Base-by-base conservation (phyloP, 441 rosid genomes). In the Flueggea neowawraea region DNA sequence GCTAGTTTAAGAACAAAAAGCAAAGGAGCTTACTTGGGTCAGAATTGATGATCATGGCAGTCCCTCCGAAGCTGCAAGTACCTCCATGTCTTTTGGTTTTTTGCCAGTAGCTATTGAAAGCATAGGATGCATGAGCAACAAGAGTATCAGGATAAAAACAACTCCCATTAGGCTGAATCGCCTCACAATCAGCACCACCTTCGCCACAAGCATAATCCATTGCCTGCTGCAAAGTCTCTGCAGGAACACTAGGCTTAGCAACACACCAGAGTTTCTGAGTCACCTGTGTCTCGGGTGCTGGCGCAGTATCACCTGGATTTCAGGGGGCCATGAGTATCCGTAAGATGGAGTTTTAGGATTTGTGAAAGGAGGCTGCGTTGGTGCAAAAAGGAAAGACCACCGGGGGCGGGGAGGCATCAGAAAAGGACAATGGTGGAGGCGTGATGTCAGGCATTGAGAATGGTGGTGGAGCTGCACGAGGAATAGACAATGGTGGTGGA, bases 41-140 rank as follows among this genome's bases (percentile, higher is more conserved):
- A 57, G 63, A 33, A 74, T 83, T 62, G 62, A 92, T 76, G 67
- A 76, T 74, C 28, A 86, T 93, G 43, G 98, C 84, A 68, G 93
- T 81, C 57, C 97, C 97, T 60, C 90, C 95, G 63, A 92, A 92
- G 73, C 73, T 73, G 70, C 98, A 92, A 63, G 81, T 75, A 0
- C 98, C 95, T 33, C 80, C 83, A 39, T 57, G 78, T 6, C 88
- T 84, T 16, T 79, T 85, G 11, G 73, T 70, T n/a, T 73, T 86
- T 75, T 92, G 98, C 22, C 81, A 92, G 52, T 86, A 92, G 68
- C 97, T 90, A 68, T 92, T 92, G 74, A 88, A 86, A 39, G 98
- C 98, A 69, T 82, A 92, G 48, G 98, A 90, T 16, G 98, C 94
- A 61, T 92, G 98, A n/a, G 98, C 97, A 56, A 83, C 80, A 2